Evolutionary conservation across 768 basidiomycete genomes (phyloP).

Genomic region (Clavulina sp.): DNA sequence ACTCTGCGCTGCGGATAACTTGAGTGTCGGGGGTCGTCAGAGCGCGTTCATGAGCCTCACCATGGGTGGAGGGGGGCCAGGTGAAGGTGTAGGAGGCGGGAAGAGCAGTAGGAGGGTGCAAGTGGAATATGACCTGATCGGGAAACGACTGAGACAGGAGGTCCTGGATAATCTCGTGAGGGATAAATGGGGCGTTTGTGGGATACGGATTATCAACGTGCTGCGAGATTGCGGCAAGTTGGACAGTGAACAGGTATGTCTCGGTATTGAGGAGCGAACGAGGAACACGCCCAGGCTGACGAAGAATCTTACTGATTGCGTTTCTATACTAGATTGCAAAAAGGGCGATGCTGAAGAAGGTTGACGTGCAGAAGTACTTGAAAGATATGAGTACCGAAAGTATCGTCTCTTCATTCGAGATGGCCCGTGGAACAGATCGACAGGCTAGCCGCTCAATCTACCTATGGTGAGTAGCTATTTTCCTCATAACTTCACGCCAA

Average conservation of each 20-base stretch:
- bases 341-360: conserved; percentile 78
- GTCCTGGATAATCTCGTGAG: conserved; percentile 63
- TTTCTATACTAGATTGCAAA: conserved; percentile 55
- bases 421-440: conserved; percentile 78
- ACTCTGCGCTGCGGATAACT: conserved; percentile 67
- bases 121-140: conserved; percentile 63
- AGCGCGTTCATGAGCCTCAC: conserved; percentile 51
- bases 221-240: conserved; percentile 73
- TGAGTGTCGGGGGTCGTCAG: conserved; percentile 49
- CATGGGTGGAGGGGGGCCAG: conserved; percentile 20
- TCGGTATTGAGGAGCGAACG: neutral
- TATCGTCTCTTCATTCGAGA: conserved; percentile 80
- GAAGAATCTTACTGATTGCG: conserved; percentile 2
- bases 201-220: conserved; percentile 64
- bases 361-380: conserved; percentile 68
- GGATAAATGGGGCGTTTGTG: conserved; percentile 70
- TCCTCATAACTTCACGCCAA: neutral
- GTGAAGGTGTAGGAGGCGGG: conserved; percentile 18
- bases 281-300: neutral
- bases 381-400: conserved; percentile 64
- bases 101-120: conserved; percentile 33
- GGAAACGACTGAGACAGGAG: conserved; percentile 43
- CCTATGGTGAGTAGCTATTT: conserved; percentile 45
- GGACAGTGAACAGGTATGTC: conserved; percentile 81
- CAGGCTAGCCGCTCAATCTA: conserved; percentile 81